Evolutionary conservation across 139 green algal species (phyloP).

Genomic region (Chlorella sp.): DNA sequence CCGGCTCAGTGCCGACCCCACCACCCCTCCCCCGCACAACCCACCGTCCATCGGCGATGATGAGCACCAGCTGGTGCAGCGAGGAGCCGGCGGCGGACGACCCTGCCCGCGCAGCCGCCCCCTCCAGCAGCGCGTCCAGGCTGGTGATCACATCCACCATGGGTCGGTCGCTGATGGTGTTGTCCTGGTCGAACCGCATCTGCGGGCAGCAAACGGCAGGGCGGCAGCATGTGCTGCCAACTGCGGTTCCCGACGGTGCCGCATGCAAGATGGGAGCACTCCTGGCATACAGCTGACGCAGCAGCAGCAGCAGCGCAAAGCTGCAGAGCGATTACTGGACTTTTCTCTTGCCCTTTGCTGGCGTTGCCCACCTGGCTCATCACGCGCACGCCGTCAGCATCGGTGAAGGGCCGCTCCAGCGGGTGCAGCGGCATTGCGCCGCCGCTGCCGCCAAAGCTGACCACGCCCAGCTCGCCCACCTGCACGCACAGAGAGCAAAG

Average conservation of each 20-base stretch:
- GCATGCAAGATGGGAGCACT: too few relatives aligned
- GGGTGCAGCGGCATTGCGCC: conserved; percentile 83
- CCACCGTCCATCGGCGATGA: conserved; percentile 89
- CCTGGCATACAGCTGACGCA: too few relatives aligned
- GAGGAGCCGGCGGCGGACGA: not conserved
- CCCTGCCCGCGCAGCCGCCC: conserved; percentile 56
- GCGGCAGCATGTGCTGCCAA: too few relatives aligned
- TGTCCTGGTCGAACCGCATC: conserved; percentile 87
- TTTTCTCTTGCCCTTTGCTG: too few relatives aligned
- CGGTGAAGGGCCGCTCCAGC: conserved; percentile 88
- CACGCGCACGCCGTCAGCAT: conserved; percentile 81
- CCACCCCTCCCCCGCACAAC: not conserved
- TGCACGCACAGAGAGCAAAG: not conserved
- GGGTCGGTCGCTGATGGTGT: conserved; percentile 94
- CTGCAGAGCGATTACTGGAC: too few relatives aligned
- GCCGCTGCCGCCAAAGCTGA: conserved; percentile 89
- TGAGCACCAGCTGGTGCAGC: conserved; percentile 96
- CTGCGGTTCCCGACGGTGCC: too few relatives aligned
- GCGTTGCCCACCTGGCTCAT: conserved; percentile 48
- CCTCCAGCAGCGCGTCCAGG: conserved; percentile 79
- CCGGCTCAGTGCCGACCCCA: too few relatives aligned
- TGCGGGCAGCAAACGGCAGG: not conserved
- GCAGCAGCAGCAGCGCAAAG: too few relatives aligned
- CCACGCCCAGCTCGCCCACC: conserved; percentile 92
- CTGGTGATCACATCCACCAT: conserved; percentile 88